Conservation (phyloP, 331 rosid species). For the Rhamnella rubrinervis region DNA sequence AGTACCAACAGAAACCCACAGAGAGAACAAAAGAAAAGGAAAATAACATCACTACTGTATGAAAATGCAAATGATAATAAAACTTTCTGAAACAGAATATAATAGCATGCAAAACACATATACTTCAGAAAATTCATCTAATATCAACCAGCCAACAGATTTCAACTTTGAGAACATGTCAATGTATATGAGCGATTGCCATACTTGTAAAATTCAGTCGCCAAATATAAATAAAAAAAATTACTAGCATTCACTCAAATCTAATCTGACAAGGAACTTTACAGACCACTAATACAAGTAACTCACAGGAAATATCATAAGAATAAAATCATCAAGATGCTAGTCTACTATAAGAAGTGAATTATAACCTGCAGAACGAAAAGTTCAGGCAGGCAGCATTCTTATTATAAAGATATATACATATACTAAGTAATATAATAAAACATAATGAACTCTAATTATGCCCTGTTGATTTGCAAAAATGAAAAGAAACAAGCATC, state of each 20-base stretch:
- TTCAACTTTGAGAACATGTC: not conserved
- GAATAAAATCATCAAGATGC: not conserved
- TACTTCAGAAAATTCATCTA: constrained; percentile 1
- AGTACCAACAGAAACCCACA: constrained; percentile 29
- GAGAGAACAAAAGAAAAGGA: constrained; percentile 3
- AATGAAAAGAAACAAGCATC: too few relatives aligned
- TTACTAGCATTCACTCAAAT: too few relatives aligned
- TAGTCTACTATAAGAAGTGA: not conserved
- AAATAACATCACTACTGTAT: constrained; percentile 8
- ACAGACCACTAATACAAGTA: not conserved
- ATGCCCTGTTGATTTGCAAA: not conserved
- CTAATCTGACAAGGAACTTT: not conserved
- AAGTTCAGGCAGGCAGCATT: not conserved
- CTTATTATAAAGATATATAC: too few relatives aligned
- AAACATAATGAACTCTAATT: too few relatives aligned
- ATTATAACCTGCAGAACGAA: not conserved
- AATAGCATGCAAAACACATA: not conserved
- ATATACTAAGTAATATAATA: too few relatives aligned
- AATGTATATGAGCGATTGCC: too few relatives aligned
- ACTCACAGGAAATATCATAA: too few relatives aligned
- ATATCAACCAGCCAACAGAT: not conserved
- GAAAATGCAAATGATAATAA: constrained; percentile 16
- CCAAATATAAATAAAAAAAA: not conserved
- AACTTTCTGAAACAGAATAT: constrained; percentile 6
- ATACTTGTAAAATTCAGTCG: not conserved